These are phyloP conservation scores for Cudoniella acicularis DNA, from an alignment of 495 filamentous ascomycete species.

Conservation along the genomic window DNA sequence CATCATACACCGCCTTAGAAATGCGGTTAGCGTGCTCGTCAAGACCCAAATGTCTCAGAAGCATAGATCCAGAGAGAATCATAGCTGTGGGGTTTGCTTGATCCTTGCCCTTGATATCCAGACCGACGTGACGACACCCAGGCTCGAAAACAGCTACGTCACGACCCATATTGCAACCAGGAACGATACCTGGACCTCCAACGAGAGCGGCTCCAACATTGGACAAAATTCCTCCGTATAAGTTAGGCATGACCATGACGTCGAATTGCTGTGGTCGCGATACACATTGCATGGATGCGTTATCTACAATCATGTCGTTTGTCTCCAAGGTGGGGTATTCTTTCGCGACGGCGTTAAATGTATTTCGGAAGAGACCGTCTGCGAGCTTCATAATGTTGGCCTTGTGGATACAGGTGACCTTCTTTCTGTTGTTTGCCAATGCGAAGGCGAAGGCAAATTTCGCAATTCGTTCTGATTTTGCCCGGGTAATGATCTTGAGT, in stretches of 20 bases:
- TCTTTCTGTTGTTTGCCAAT: conserved; percentile 95
- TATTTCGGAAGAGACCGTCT: conserved; percentile 96
- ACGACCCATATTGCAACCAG: conserved; percentile 98
- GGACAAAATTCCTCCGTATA: conserved; percentile 98
- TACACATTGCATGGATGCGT: conserved; percentile 98
- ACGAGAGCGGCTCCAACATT: conserved; percentile 99
- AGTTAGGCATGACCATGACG: conserved; percentile 99
- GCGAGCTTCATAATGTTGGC: conserved; percentile 99
- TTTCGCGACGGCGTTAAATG: conserved; percentile 87
- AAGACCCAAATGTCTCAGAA: conserved; percentile 90
- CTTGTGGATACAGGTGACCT: conserved; percentile 99
- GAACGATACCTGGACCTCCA: conserved; percentile 93
- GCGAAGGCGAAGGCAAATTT: conserved; percentile 98
- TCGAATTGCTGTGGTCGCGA: conserved; percentile 96
- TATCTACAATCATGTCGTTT: conserved; percentile 99
- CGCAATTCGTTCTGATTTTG: conserved; percentile 96
- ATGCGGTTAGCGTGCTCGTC: conserved; percentile 98
- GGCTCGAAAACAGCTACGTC: conserved; percentile 98
- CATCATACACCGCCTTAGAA: conserved; percentile 94
- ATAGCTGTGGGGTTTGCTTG: conserved; percentile 97
- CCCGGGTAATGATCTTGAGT: conserved; percentile 98
- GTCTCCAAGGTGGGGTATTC: conserved; percentile 90
- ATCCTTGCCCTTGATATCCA: conserved; percentile 98
- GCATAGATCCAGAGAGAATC: conserved; percentile 91
- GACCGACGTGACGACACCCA: conserved; percentile 95